Evolutionary conservation across 306 rosid species (phyloP).

Genomic region (Bauhinia variegata): DNA sequence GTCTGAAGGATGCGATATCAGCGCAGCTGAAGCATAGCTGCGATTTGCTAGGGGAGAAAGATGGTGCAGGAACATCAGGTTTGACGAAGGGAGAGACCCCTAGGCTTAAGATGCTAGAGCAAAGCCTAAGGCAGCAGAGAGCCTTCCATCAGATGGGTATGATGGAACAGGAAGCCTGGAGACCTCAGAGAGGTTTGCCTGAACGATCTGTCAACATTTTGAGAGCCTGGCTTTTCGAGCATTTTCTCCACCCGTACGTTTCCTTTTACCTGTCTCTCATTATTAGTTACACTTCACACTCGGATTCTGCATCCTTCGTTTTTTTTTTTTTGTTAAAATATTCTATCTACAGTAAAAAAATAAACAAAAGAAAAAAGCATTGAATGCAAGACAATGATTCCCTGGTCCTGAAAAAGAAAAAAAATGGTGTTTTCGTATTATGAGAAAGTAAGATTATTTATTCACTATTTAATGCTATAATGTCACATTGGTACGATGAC

Average conservation of each 20-base stretch:
- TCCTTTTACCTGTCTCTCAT: not conserved
- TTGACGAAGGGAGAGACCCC: conserved; percentile 97
- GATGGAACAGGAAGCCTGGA: conserved; percentile 99
- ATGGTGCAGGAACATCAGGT: conserved; percentile 71
- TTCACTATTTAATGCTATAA: too few relatives aligned
- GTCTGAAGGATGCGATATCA: conserved; percentile 80
- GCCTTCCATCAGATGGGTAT: conserved; percentile 95
- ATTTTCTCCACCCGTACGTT: conserved; percentile 97
- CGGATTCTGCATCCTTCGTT: not conserved
- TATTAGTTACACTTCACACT: not conserved
- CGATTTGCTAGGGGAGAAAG: conserved; percentile 87
- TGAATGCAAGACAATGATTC: not conserved
- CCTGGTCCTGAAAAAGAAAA: conserved; percentile 20
- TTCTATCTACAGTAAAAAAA: not conserved
- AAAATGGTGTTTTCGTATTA: not conserved
- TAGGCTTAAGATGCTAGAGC: conserved; percentile 79
- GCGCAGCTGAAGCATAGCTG: conserved; percentile 75
- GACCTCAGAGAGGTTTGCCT: conserved; percentile 97
- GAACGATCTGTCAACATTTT: conserved; percentile 97
- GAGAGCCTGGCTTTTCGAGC: conserved; percentile 99
- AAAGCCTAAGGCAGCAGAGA: conserved; percentile 89
- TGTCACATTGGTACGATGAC: too few relatives aligned
- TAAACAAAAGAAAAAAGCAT: not conserved
- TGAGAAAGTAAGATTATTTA: too few relatives aligned
- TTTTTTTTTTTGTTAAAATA: too few relatives aligned